These are phyloP conservation scores for Mucor saturninus DNA, from an alignment of 371 early-diverging fungal species.

Conservation along the genomic window DNA sequence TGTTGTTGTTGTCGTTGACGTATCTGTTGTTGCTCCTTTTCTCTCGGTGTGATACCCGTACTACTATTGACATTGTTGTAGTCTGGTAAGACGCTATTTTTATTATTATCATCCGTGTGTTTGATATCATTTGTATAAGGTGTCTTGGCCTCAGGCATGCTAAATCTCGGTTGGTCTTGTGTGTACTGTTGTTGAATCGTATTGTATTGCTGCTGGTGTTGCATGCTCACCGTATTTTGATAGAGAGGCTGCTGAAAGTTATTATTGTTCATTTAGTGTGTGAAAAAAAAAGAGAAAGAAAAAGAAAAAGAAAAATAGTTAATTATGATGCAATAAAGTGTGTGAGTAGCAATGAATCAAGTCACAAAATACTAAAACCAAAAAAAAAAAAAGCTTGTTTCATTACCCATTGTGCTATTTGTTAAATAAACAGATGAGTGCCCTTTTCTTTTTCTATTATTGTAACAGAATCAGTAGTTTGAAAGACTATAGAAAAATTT, in stretches of 20 bases:
- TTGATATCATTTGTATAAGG: slow-evolving; percentile 1
- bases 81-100: slow-evolving; percentile 4
- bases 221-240: not conserved
- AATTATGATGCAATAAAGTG: not conserved
- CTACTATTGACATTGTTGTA: slow-evolving; percentile 12
- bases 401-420: too few species aligned
- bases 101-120: not conserved
- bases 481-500: too few species aligned
- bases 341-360: not conserved
- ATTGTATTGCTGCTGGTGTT: not conserved
- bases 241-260: not conserved
- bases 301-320: not conserved
- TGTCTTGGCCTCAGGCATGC: not conserved
- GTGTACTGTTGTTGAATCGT: not conserved
- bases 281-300: not conserved
- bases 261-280: not conserved
- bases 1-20: slow-evolving; percentile 14
- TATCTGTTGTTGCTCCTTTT: slow-evolving; percentile 21
- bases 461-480: too few species aligned
- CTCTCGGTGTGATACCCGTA: slow-evolving; percentile 17
- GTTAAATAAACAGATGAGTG: too few species aligned
- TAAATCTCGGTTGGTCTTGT: not conserved
- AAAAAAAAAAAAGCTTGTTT: too few species aligned
- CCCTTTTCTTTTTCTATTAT: too few species aligned
- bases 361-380: not conserved